Base-by-base conservation (phyloP, 2,329 filamentous ascomycete genomes). In the Cladosporium sphaerospermum region DNA sequence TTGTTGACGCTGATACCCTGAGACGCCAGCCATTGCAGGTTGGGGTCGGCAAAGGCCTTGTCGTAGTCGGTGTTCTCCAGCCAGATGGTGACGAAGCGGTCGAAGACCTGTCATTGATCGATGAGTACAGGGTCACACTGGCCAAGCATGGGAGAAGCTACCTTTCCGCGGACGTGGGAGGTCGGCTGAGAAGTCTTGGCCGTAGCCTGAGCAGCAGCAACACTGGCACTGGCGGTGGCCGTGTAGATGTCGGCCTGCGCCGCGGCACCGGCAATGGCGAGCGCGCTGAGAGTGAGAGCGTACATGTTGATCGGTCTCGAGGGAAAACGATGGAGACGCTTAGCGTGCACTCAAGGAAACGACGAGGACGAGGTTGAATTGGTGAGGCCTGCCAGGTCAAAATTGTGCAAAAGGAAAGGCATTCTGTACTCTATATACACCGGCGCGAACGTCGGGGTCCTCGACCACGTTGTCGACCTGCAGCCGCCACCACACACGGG, bases 11-110 rank as follows among this genome's bases (percentile, higher is more conserved):
- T 78, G 57, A 89, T 80, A 10, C 50, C 50, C 67, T 80, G 76
- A 56, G 73, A 69, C 9, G 82, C 81, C 18, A 86, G 72, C 71
- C 72, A 82, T 39, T 71, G 66, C 16, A 84, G 71, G 65, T 81
- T 82, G 44, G 80, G 76, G 66, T 90, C 85, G 13, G 76, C 78
- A 36, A 74, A 73, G 2, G 86, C 82, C 62, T 83, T 79, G 49
- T 81, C 77, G 59, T 80, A 90, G 68, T 81, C 76, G 45, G 83
- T 87, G 67, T 91, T 91, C 73, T 91, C 88, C 45, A 89, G 77
- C 83, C 85, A 91, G 68, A 91, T 82, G 54, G 83, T 79, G 52
- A 82, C 82, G 56, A 88, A 80, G 13, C 87, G 82, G 65, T 89
- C 79, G 65, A 91, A 91, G 0, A 78, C 82, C 48, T 51, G 5